Base-by-base conservation (phyloP, 305 asterid species). In the Rubia occidens region DNA sequence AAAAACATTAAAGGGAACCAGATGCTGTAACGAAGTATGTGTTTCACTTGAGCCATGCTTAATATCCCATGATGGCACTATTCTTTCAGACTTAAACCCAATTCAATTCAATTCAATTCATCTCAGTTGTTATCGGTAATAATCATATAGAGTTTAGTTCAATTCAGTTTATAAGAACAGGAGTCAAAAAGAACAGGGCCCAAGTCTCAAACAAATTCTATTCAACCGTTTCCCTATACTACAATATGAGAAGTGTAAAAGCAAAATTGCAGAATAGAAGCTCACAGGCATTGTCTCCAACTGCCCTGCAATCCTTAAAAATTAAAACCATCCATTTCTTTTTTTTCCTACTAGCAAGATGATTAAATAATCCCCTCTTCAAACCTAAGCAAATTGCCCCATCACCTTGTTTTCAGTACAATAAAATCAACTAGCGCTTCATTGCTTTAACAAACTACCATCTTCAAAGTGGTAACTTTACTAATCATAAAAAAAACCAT, bases 391-490 rank as follows among this genome's bases (percentile, higher is more conserved):
- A 54, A 35, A 17, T 13, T 21, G 53, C 53, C 17, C 2, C 11
- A 18, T 39, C 10, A 1, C 24, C 24, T 29, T 32, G 35, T 32
- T 32, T 32, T 32, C 35, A 32, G 35, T 32, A 42, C 18, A 45
- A 45, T 45, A 45, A 11, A 53, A 53, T 18, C 8, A 53, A 53
- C 24, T n/a, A 35, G 43, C 35, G 35, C 35, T 32, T 32, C 4
- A 24, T 24, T 24, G 26, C 26, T 24, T 24, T 24, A 32, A 32
- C 35, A 55, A 47, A 47, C 18, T 44, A 15, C 37, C 53, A 58
- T 66, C 54, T 73, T 10, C 39, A 66, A 44, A 73, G 55, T 62
- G 26, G 40, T 11, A 11, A 39, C 6, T 32, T 47, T 18, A 62
- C 24, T 8, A 26, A 39, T 11, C 10, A 20, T 37, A 24, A 20